Evolutionary conservation across 2,329 filamentous ascomycete genomes (phyloP), one percentile per base, ranked within the genome.

Genomic region (Rhynchosporium secalis): DNA sequence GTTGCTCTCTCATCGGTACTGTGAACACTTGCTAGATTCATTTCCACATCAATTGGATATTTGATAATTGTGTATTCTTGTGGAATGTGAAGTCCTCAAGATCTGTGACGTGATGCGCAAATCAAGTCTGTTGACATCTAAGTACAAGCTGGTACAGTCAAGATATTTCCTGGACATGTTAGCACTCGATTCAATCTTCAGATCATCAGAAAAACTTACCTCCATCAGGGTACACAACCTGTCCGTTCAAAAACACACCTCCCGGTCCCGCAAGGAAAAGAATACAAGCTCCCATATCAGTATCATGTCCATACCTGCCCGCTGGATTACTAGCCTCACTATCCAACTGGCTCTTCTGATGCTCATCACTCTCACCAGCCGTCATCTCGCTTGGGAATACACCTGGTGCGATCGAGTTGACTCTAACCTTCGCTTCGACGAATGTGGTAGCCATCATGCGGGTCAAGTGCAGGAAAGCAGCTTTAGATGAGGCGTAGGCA

Each of bases 361-460:
- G 77, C 31, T 80, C 79, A 46, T 78, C 76, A 38, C 63, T 66
- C 28, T 62, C 77, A 6, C 78, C 75, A 0, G 80, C 75, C 6
- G 80, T 83, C 79, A 82, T 82, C 75, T 82, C 72, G 36, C 69
- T 69, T 10, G 69, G 68, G 60, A 72, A 72, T 3, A 85, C 74
- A 9, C 81, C 81, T 0, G 83, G 83, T 0, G 81, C 80, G 63
- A 86, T 84, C 51, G 75, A 78, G 73, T 86, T 86, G 62, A 86
- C 78, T 12, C 83, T 75, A 48, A 86, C 79, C 69, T 81, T 80
- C 47, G 82, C 77, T 57, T 79, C 75, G 3, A 66, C 45, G 26
- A 86, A 78, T 57, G 82, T 80, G 20, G 76, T 77, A 0, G 81
- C 81, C 29, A 85, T 75, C 76, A 83, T 79, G 63, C 79, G 78